A percentile compares a stretch with the other conserved stretches of the same genome.
Conservation (phyloP, 2,329 filamentous ascomycete species). For the Diaporthe sp. region DNA sequence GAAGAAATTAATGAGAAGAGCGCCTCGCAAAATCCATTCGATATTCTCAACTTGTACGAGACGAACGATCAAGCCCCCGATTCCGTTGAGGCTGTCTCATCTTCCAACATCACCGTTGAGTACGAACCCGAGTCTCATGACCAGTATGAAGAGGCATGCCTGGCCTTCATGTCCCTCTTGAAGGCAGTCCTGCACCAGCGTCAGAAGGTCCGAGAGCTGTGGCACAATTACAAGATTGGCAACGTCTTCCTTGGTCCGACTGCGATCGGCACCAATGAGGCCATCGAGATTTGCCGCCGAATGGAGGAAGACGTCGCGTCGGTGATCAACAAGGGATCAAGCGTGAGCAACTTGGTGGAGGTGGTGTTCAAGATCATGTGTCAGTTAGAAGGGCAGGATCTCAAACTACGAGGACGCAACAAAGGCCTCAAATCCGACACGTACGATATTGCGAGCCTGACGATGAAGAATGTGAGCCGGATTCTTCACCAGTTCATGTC, state of each 20-base stretch:
- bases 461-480: background rate
- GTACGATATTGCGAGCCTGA: background rate
- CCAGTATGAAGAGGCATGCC: background rate
- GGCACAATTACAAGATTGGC: background rate
- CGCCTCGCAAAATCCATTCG: background rate
- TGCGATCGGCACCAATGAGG: conserved; percentile 1
- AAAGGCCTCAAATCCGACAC: background rate
- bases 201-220: background rate
- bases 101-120: background rate
- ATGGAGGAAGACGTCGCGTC: conserved; percentile 3
- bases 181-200: background rate
- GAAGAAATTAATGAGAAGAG: background rate
- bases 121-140: background rate
- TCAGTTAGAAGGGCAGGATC: background rate
- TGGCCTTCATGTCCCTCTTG: background rate
- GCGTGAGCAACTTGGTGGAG: background rate
- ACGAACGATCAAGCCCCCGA: background rate
- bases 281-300: conserved; percentile 8
- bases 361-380: background rate
- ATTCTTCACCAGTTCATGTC: background rate
- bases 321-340: background rate
- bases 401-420: background rate
- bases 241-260: background rate
- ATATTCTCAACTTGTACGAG: conserved; percentile 4
- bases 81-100: background rate